A percentile compares a stretch with the other conserved stretches of the same genome.
These are phyloP conservation scores for Chytriomyces sp. DNA, from an alignment of 192 early-diverging fungal genomes.

Conservation along the genomic window DNA sequence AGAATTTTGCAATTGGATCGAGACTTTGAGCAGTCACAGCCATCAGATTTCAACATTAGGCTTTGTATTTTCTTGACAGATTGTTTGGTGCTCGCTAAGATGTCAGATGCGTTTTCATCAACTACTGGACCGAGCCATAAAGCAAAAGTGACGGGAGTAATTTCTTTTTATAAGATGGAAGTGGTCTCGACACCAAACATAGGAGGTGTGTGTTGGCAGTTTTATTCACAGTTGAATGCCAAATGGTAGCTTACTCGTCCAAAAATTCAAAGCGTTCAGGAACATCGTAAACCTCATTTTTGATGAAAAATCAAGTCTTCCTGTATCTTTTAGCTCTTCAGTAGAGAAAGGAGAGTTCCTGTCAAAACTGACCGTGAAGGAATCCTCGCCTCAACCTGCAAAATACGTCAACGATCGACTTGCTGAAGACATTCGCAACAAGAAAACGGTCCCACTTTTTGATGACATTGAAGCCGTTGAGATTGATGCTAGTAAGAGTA, in stretches of 20 bases:
- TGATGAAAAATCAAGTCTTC: constrained; percentile 8
- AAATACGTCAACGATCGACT: background rate
- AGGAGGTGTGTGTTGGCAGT: background rate
- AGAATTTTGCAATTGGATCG: constrained; percentile 4
- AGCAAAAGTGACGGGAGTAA: background rate
- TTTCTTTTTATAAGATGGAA: constrained; percentile 10
- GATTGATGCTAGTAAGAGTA: background rate
- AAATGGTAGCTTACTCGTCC: background rate
- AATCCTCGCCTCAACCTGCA: background rate
- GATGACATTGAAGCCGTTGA: background rate
- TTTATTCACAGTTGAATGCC: background rate
- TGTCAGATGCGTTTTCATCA: background rate
- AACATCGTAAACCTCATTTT: background rate
- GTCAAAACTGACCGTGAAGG: background rate
- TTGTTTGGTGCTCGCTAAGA: constrained; percentile 8
- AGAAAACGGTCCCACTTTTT: background rate
- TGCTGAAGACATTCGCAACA: background rate
- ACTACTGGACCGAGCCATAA: background rate
- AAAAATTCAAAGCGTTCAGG: background rate
- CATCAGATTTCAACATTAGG: background rate
- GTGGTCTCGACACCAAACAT: background rate
- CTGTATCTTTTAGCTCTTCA: background rate
- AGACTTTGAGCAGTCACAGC: background rate
- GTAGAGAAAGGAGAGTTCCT: background rate
- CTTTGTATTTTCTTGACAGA: constrained; percentile 5